Conservation (phyloP, 2,329 filamentous ascomycete species). For the Didymella sp. region DNA sequence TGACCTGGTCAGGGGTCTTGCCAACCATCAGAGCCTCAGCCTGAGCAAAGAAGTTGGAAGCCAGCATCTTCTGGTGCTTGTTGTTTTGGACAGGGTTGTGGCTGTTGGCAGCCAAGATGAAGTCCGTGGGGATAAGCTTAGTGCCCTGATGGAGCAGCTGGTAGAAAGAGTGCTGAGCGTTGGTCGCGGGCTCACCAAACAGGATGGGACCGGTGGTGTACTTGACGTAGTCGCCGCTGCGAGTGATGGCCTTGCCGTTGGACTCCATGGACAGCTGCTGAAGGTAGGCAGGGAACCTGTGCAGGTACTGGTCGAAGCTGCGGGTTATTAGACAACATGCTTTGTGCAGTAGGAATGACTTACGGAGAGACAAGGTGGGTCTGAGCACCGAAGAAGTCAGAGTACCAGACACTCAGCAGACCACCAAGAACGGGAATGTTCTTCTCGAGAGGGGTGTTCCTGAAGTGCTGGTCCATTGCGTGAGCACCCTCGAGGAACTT, state of each 20-base stretch:
- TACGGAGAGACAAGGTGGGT: constrained; percentile 96
- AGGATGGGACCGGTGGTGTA: constrained; percentile 97
- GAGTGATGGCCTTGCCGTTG: constrained; percentile 96
- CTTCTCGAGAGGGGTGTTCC: constrained; percentile 84
- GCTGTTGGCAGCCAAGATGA: constrained; percentile 93
- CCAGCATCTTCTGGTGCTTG: constrained; percentile 95
- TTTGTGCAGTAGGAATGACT: constrained; percentile 50
- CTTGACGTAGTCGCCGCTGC: constrained; percentile 85
- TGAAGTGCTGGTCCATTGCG: constrained; percentile 99
- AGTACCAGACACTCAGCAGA: constrained; percentile 97
- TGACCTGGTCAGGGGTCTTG: constrained; percentile 81
- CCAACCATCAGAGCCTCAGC: constrained; percentile 90
- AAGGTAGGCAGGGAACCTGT: constrained; percentile 98
- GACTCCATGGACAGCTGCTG: constrained; percentile 99
- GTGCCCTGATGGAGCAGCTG: constrained; percentile 99
- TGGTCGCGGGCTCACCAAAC: constrained; percentile 98
- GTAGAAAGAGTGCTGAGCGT: constrained; percentile 99
- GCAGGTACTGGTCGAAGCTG: constrained; percentile 97
- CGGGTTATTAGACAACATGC: constrained; percentile 13
- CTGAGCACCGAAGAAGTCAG: constrained; percentile 97
- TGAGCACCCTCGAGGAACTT: constrained; percentile 94
- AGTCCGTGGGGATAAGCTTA: constrained; percentile 97
- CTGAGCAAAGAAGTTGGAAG: constrained; percentile 90
- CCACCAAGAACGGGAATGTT: constrained; percentile 95
- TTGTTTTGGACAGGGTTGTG: constrained; percentile 95